Evolutionary conservation across 805 yeast species (phyloP), one percentile per base, ranked within the genome.

Genomic region (Middelhovenomyces tepae): DNA sequence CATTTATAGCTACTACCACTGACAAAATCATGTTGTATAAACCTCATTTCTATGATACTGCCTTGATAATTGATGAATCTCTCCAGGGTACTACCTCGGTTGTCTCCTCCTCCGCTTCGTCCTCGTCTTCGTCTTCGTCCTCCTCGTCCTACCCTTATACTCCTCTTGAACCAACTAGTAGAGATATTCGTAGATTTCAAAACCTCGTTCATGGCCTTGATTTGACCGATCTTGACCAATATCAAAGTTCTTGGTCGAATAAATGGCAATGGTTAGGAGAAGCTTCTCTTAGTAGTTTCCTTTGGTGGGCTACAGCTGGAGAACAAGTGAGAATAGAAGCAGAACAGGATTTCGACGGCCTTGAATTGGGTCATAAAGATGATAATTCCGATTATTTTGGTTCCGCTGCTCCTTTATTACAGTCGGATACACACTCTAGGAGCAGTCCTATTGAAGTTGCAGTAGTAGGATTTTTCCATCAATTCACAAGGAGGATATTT

Each of bases 231-330:
- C n/a, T 16, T 45, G 2, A 36, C 42, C 4, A 50, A 45, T 14
- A 23, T 44, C 10, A 29, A 42, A 4, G n/a, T n/a, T n/a, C n/a
- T n/a, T n/a, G n/a, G n/a, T n/a, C n/a, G n/a, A n/a, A n/a, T n/a
- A n/a, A n/a, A n/a, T n/a, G 37, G 37, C 14, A 15, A 25, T 8
- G 26, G 10, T 5, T 21, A 16, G 10, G 37, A 34, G 14, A 20
- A 11, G 4, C 5, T 33, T 24, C 37, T 8, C 13, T 40, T 3
- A 44, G 36, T 34, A 86, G 86, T 1, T 68, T 81, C 38, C 60
- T 80, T 14, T 82, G 91, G 91, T 82, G 89, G 85, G 94, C 94
- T 2, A 69, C 81, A 19, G 89, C 91, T 1, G 94, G 91, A 6
- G 80, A 76, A 38, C 64, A 67, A 25, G 60, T 62, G 10, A 54